Base-by-base conservation (phyloP, 164 flowering plant genomes). In the Nelumbo lutea region DNA sequence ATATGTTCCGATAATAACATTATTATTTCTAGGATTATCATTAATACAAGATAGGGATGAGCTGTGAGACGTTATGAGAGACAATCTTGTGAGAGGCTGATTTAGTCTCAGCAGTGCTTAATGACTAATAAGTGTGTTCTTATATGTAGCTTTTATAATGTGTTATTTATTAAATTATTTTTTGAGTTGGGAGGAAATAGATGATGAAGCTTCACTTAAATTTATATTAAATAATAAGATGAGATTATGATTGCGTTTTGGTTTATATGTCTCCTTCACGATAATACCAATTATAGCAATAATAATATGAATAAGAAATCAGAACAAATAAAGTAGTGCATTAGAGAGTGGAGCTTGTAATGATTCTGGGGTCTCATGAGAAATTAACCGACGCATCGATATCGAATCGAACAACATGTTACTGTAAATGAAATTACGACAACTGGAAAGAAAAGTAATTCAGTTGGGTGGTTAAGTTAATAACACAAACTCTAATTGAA, bases 181-280 rank as follows among this genome's bases (percentile, higher is more conserved):
- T 46, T 46, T 4, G 48, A 46, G 48, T 4, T 46, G 57, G 57
- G 57, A 51, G 59, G 66, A 72, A 53, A 61, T 43, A 67, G 3
- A 66, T 59, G 3, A 66, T 59, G 67, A 65, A 73, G 64, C 55
- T 56, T 64, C 64, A 75, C 72, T 73, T 69, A 75, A 70, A 66
- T 47, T 42, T 14, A 59, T 10, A 64, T 69, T 66, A 66, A 58
- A 62, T 11, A 71, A 52, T 59, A 69, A 66, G 13, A 14, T 47
- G 53, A 27, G 68, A 65, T 71, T 62, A 76, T 74, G 69, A 79
- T 79, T 73, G 77, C 72, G 42, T 71, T 74, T 68, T 72, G 79
- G 82, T 79, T 79, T 73, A 74, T 66, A 69, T 66, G 82, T 76
- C 76, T 5, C 61, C 70, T 59, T 73, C 76, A 63, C 59, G 59